Conservation (phyloP, 805 yeast species). For the Candida methanosorbosa region DNA sequence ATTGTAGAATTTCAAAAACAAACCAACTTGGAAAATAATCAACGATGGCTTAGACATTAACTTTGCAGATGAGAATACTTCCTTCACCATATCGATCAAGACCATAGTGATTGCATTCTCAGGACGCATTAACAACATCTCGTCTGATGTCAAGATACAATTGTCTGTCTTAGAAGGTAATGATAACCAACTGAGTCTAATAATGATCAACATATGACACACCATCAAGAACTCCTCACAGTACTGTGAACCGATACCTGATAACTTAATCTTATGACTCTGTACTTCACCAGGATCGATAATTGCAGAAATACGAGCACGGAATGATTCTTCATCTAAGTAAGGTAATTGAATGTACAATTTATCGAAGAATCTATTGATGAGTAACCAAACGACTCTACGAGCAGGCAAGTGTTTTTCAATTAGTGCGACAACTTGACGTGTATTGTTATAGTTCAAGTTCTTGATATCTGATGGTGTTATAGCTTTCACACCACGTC, state of each 20-base stretch:
- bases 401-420: constrained; percentile 45
- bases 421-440: constrained; percentile 29
- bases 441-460: constrained; percentile 31
- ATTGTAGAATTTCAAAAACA: constrained; percentile 47
- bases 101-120: constrained; percentile 33
- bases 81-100: constrained; percentile 35
- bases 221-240: constrained; percentile 38
- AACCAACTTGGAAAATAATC: constrained; percentile 49
- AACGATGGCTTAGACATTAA: constrained; percentile 36
- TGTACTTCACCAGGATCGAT: constrained; percentile 32
- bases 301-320: constrained; percentile 31
- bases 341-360: constrained; percentile 61
- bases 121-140: constrained; percentile 25
- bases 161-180: constrained; percentile 32
- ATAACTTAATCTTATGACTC: constrained; percentile 19
- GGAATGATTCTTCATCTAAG: constrained; percentile 49
- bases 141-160: constrained; percentile 20
- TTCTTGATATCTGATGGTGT: constrained; percentile 24
- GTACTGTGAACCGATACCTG: constrained; percentile 24
- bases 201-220: constrained; percentile 42
- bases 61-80: constrained; percentile 32
- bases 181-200: constrained; percentile 49
- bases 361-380: constrained; percentile 50
- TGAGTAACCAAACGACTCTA: constrained; percentile 43
- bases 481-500: constrained; percentile 17